Base-by-base conservation (phyloP, 441 rosid genomes). In the Croton setiger region DNA sequence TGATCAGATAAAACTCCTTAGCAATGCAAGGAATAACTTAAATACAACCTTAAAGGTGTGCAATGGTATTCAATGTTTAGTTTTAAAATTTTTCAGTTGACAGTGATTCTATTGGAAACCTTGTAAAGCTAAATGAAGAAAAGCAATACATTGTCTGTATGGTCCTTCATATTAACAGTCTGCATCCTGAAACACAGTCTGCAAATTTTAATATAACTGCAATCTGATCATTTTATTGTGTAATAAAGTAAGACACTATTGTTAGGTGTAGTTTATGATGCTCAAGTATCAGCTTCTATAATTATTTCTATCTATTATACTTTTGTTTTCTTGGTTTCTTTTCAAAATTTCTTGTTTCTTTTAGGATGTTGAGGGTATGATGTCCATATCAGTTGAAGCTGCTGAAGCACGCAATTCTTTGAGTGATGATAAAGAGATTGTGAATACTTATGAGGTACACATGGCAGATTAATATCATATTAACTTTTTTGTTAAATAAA, bases 341-440 rank as follows among this genome's bases (percentile, higher is more conserved):
- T 66, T 11, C 71, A 35, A 20, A 71, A 33, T 66, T 36, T 68
- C 67, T 71, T 70, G 54, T 55, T 66, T 62, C 49, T 52, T 76
- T 60, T 80, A 93, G 98, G 99, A 93, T 86, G 91, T 93, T 66
- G 98, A 96, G 81, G 98, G 99, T 77, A 96, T 96, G 99, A 88
- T 96, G 98, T 96, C 99, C 31, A 96, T 96, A 71, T 96, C 99
- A 58, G 95, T 88, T 71, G 99, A 96, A 87, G 98, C 98, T 76
- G 79, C 97, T 64, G 97, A 84, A 75, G 99, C 98, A 55, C 84
- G 85, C n/a, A 88, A 87, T 68, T 93, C 98, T 43, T 83, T 96
- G 81, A 91, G 90, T 80, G 96, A 96, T 78, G 98, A 93, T 85
- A 91, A 85, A 78, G 98, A 96, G 80, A 81, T 93, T 57, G 91